These are phyloP conservation scores for Nakazawaea wickerhamii DNA, from an alignment of 805 yeast species.

Conservation along the genomic window DNA sequence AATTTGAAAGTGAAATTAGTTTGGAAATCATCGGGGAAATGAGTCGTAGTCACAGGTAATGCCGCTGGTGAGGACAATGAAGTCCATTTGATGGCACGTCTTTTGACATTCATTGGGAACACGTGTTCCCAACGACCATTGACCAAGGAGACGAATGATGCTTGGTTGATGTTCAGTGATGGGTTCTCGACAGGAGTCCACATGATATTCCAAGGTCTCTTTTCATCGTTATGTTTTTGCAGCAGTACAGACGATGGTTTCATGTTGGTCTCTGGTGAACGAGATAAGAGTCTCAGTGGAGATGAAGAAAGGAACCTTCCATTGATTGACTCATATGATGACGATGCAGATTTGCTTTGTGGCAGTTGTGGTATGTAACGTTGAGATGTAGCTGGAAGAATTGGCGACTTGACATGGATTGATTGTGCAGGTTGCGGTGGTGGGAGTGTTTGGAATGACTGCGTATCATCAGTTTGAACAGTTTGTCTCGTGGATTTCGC, in stretches of 20 bases:
- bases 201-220: slow-evolving; percentile 23
- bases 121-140: slow-evolving; percentile 90
- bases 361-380: background rate
- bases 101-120: slow-evolving; percentile 64
- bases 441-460: background rate
- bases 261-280: slow-evolving; percentile 20
- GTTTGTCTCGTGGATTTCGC: background rate
- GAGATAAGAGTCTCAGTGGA: background rate
- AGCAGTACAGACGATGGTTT: background rate
- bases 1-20: slow-evolving; percentile 72
- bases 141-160: slow-evolving; percentile 49
- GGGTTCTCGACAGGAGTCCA: slow-evolving; percentile 76
- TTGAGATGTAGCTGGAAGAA: background rate
- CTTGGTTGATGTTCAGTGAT: slow-evolving; percentile 56
- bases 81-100: slow-evolving; percentile 82
- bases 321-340: slow-evolving; percentile 6
- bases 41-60: slow-evolving; percentile 72
- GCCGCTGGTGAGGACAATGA: slow-evolving; percentile 93
- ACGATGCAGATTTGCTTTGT: slow-evolving; percentile 4
- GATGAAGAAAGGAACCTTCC: slow-evolving; percentile 9
- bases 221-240: background rate
- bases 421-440: background rate
- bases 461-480: background rate
- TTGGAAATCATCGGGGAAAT: slow-evolving; percentile 76
- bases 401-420: too few relatives aligned